Base-by-base conservation (phyloP, 148 eudicot genomes). In the Cornus controversa region DNA sequence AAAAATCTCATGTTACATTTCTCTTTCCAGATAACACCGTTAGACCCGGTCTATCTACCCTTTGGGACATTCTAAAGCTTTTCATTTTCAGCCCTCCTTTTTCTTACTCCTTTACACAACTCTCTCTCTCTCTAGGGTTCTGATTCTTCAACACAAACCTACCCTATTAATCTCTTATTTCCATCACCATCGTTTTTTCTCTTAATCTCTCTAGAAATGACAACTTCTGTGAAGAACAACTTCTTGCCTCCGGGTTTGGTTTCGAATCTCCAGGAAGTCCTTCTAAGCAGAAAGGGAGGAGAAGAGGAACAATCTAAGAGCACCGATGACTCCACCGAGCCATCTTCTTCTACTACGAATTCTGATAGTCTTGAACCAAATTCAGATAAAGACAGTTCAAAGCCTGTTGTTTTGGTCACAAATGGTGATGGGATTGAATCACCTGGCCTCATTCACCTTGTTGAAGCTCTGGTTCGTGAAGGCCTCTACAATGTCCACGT, bases 391-490 rank as follows among this genome's bases (percentile, higher is more conserved):
- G 84, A 77, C 45, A 18, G 73, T 74, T 78, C 81, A n/a, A 94
- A 82, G 79, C 90, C 97, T 13, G 75, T 92, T 16, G 83, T 92
- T 53, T 80, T 94, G 91, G 92, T 94, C 14, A 94, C 98, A 0
- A 94, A 86, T 83, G 90, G 87, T 64, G 98, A 94, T 66, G 98
- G 98, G 50, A 82, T 94, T 87, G 95, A 91, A 10, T 92, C 93
- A 0, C 84, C 90, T 58, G 98, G 97, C 15, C 82, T 94, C 10
- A 81, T 72, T 18, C 80, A 4, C 72, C 89, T 92, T 67, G 95
- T 94, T 23, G 88, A 89, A 25, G 95, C 92, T 83, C 88, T 94
- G 76, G 93, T 91, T 53, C 37, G 68, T 16, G 83, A 87, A 80
- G 92, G 89, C 54, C 82, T 84, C 42, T 94, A 86, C 73, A 89